Conservation (phyloP, 257 asterid species). For the Penstemon newberryi region DNA sequence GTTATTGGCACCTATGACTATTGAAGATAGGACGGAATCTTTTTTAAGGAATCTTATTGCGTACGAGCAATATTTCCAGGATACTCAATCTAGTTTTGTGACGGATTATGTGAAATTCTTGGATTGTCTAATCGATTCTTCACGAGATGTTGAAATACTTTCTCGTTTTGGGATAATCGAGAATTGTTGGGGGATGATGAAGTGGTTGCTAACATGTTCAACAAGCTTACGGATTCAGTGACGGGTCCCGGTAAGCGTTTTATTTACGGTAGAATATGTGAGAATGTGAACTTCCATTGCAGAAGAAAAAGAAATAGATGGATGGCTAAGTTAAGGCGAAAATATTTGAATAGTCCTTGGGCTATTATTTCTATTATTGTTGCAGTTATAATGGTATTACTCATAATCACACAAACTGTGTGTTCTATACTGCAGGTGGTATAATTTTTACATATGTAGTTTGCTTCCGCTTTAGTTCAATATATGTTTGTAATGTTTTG, state of each 20-base stretch:
- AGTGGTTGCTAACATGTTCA: constrained; percentile 27
- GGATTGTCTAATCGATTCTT: constrained; percentile 36
- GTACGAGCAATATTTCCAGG: constrained; percentile 28
- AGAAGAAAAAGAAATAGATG: constrained; percentile 12
- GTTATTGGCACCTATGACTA: background rate
- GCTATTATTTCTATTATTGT: constrained; percentile 28
- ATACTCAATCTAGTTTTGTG: background rate
- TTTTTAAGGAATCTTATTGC: constrained; percentile 34
- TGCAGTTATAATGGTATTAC: constrained; percentile 30
- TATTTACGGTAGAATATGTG: constrained; percentile 2
- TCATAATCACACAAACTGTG: constrained; percentile 28
- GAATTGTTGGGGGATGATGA: constrained; percentile 33
- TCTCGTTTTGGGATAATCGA: constrained; percentile 1
- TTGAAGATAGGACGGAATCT: constrained; percentile 31
- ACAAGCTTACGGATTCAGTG: constrained; percentile 25
- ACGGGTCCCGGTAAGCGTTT: background rate
- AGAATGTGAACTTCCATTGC: constrained; percentile 14
- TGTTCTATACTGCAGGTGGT: constrained; percentile 17
- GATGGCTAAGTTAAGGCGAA: constrained; percentile 26
- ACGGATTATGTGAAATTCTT: constrained; percentile 33
- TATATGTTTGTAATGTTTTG: no score
- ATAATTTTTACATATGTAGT: no score
- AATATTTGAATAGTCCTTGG: constrained; percentile 37
- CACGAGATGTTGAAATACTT: constrained; percentile 32
- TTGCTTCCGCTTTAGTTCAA: no score